Evolutionary conservation across 2,329 filamentous ascomycete species (phyloP).

Genomic region (Colletotrichum tofieldiae): DNA sequence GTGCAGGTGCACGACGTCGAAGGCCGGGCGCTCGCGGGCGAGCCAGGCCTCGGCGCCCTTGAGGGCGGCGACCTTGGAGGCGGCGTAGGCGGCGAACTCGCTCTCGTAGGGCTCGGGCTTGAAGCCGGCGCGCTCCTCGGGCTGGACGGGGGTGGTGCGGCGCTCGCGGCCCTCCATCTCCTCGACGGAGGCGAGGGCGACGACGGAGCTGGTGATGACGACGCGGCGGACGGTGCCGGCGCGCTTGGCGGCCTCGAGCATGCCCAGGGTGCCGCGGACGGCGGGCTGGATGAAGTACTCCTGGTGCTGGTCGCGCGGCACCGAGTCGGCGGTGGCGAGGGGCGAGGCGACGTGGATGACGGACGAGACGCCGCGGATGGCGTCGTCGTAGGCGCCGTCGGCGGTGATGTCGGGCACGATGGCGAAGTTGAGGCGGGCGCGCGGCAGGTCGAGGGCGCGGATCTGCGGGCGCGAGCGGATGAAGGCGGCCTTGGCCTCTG

Average conservation of each 20-base stretch:
- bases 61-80: slow-evolving; percentile 55
- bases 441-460: slow-evolving; percentile 36
- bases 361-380: slow-evolving; percentile 57
- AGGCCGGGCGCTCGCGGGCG: slow-evolving; percentile 50
- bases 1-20: slow-evolving; percentile 55
- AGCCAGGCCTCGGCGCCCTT: slow-evolving; percentile 53
- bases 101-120: slow-evolving; percentile 42
- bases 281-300: slow-evolving; percentile 69
- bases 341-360: slow-evolving; percentile 54
- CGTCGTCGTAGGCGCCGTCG: slow-evolving; percentile 58
- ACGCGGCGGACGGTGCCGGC: slow-evolving; percentile 56
- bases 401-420: slow-evolving; percentile 57
- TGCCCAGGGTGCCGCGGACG: slow-evolving; percentile 65
- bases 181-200: slow-evolving; percentile 47
- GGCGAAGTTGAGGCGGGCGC: slow-evolving; percentile 47
- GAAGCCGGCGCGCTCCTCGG: slow-evolving; percentile 29
- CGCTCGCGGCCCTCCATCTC: slow-evolving; percentile 37
- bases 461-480: slow-evolving; percentile 40
- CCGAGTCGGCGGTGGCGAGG: slow-evolving; percentile 62
- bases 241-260: slow-evolving; percentile 65
- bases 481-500: slow-evolving; percentile 43
- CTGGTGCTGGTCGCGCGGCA: slow-evolving; percentile 70
- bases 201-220: slow-evolving; percentile 67
- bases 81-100: slow-evolving; percentile 53
- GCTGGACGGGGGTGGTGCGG: slow-evolving; percentile 2